A percentile compares a stretch with the other conserved stretches of the same genome.
These are phyloP conservation scores for Fusarium sp. DNA, from an alignment of 2,329 filamentous ascomycete genomes.

Conservation along the genomic window DNA sequence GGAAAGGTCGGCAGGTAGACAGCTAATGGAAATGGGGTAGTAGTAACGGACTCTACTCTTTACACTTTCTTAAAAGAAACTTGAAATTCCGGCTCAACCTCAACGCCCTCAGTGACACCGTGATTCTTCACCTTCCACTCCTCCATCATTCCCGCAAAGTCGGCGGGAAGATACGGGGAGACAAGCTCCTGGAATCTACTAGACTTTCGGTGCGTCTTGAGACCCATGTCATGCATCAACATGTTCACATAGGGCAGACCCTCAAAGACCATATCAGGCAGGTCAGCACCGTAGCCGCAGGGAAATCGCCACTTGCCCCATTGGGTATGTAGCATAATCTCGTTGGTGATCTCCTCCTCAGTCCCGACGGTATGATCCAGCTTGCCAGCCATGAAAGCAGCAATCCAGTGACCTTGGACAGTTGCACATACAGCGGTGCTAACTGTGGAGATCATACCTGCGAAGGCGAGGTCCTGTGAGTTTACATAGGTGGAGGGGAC, in stretches of 20 bases:
- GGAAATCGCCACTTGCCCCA: conserved; percentile 79
- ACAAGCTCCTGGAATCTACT: conserved; percentile 23
- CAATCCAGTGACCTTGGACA: background rate
- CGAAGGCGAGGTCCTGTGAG: background rate
- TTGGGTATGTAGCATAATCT: conserved; percentile 72
- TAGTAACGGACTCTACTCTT: background rate
- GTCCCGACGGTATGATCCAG: background rate
- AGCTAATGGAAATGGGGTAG: background rate
- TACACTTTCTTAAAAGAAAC: background rate
- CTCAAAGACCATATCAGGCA: conserved; percentile 82
- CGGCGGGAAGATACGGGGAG: conserved; percentile 32
- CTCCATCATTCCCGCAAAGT: conserved; percentile 41
- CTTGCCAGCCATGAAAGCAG: background rate
- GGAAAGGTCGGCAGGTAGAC: too few relatives aligned
- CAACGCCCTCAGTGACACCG: background rate
- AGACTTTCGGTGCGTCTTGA: conserved; percentile 51
- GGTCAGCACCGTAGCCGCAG: conserved; percentile 68
- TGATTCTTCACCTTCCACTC: conserved; percentile 36
- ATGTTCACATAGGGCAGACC: conserved; percentile 67
- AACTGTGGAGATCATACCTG: background rate
- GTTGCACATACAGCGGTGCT: background rate
- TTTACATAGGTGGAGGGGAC: background rate
- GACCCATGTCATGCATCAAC: conserved; percentile 72
- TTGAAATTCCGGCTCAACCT: background rate
- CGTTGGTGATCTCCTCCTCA: conserved; percentile 57